Percentiles rank a stretch among this genome's conserved stretches.
Conservation (phyloP, 148 eudicot species). For the Rheum nobile region DNA sequence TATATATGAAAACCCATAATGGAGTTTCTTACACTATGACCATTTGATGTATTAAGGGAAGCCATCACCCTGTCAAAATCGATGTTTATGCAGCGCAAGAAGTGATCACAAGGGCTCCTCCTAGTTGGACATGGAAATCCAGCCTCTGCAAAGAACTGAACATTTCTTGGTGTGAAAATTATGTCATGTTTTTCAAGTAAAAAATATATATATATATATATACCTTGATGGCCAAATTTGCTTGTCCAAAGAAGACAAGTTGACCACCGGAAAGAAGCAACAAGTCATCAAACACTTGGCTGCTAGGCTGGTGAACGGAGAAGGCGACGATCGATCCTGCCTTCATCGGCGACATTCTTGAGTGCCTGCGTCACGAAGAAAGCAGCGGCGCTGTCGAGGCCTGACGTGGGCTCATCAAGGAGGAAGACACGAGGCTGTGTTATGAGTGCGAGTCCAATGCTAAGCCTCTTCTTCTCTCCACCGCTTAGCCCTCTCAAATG, state of each 20-base stretch:
- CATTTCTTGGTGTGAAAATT: background rate
- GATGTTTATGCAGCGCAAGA: slow-evolving; percentile 3
- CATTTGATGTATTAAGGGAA: background rate
- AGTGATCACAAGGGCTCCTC: slow-evolving; percentile 10
- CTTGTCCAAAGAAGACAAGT: slow-evolving; percentile 27
- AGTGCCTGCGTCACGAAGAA: slow-evolving; percentile 42
- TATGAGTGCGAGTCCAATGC: slow-evolving; percentile 45
- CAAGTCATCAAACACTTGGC: slow-evolving; percentile 17
- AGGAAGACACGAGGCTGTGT: slow-evolving; percentile 37
- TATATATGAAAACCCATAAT: too few species aligned
- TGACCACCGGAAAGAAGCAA: slow-evolving; percentile 15
- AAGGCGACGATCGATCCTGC: slow-evolving; percentile 37
- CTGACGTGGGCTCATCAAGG: slow-evolving; percentile 55
- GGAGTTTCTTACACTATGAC: background rate
- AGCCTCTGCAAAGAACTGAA: slow-evolving; percentile 5
- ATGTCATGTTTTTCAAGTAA: too few species aligned
- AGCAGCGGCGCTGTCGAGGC: slow-evolving; percentile 56
- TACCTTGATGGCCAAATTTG: slow-evolving; percentile 40
- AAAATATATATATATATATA: background rate
- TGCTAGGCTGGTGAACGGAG: slow-evolving; percentile 21
- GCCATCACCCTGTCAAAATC: background rate
- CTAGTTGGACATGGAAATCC: slow-evolving; percentile 11
- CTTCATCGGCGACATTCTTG: slow-evolving; percentile 36
- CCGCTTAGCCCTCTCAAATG: slow-evolving; percentile 49
- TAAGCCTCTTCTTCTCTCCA: slow-evolving; percentile 53